Evolutionary conservation across 2,329 filamentous ascomycete genomes (phyloP), one percentile per base, ranked within the genome.

Genomic region (Aspergillus calidoustus): DNA sequence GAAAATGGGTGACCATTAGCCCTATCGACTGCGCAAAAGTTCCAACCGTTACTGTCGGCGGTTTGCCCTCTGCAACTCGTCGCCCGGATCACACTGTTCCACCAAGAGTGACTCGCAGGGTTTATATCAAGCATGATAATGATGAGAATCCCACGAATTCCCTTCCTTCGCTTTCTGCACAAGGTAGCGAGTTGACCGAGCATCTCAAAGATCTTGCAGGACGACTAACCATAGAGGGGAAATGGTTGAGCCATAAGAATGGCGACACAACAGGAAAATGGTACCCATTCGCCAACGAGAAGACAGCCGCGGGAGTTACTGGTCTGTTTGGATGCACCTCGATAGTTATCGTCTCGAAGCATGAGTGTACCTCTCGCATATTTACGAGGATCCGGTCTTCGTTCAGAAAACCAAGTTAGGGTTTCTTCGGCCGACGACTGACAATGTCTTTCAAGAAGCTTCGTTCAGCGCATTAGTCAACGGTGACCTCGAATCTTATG

Each of bases 331-430:
- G 57, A 7, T 59, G 57, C 38, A 59, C 57, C 5, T 43, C 46
- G 1, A 43, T 59, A 19, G 31, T 59, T 7, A 59, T 59, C 4
- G 23, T 49, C n/a, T 48, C 57, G 2, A 46, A 48, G 11, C 47
- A 59, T 5, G 57, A 11, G 50, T 43, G 13, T 59, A 59, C 49
- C 25, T 54, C 41, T 54, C 57, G 3, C 57, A 59, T 17, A 59
- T 59, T 11, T 59, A 38, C 5, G 57, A 59, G 41, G 43, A 28
- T 7, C 57, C 57, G 3, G 31, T 59, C 13, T 59, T 59, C 41
- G 31, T 43, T 2, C 22, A 43, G 7, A 28, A 17, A 0, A 17
- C 9, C 17, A 25, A 46, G 25, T 6, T n/a, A 22, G 41, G 22
- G 19, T n/a, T 28, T 25, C 5, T 23, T 19, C 22, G n/a, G 7